These are phyloP conservation scores for Penicillium waksmanii DNA, from an alignment of 495 filamentous ascomycete genomes.

Conservation along the genomic window DNA sequence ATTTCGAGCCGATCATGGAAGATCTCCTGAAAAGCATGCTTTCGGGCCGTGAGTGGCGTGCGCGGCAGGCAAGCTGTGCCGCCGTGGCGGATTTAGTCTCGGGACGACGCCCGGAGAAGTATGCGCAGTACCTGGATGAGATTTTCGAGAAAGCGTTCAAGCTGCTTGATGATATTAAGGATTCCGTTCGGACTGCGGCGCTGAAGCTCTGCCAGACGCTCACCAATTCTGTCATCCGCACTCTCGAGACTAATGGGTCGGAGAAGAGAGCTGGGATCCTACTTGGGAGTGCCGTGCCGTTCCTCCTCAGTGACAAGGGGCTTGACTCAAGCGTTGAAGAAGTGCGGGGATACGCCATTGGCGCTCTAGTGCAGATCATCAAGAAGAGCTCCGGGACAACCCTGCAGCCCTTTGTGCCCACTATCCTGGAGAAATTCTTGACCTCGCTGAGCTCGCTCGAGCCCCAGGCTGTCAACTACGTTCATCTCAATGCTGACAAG, in stretches of 20 bases:
- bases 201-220: slow-evolving; percentile 79
- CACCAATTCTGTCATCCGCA: slow-evolving; percentile 79
- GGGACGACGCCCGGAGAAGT: slow-evolving; percentile 73
- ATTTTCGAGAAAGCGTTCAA: slow-evolving; percentile 85
- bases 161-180: slow-evolving; percentile 89
- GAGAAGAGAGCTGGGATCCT: slow-evolving; percentile 73
- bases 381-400: slow-evolving; percentile 75
- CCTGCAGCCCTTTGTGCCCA: slow-evolving; percentile 77
- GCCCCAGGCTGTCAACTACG: slow-evolving; percentile 83
- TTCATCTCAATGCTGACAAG: slow-evolving; percentile 85
- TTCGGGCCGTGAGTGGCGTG: slow-evolving; percentile 83
- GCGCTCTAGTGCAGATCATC: slow-evolving; percentile 82
- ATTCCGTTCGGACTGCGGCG: slow-evolving; percentile 80
- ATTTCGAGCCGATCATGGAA: slow-evolving; percentile 84
- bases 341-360: slow-evolving; percentile 72
- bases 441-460: slow-evolving; percentile 84
- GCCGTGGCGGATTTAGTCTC: slow-evolving; percentile 87
- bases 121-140: slow-evolving; percentile 78
- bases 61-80: slow-evolving; percentile 86
- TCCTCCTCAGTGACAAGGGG: slow-evolving; percentile 85
- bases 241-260: slow-evolving; percentile 78
- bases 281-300: slow-evolving; percentile 83
- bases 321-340: slow-evolving; percentile 86
- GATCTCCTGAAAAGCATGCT: slow-evolving; percentile 85
- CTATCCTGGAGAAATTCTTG: slow-evolving; percentile 79